Evolutionary conservation across 441 rosid species (phyloP), one percentile per base, ranked within the genome.

Genomic region (Gossypium gossypioides): DNA sequence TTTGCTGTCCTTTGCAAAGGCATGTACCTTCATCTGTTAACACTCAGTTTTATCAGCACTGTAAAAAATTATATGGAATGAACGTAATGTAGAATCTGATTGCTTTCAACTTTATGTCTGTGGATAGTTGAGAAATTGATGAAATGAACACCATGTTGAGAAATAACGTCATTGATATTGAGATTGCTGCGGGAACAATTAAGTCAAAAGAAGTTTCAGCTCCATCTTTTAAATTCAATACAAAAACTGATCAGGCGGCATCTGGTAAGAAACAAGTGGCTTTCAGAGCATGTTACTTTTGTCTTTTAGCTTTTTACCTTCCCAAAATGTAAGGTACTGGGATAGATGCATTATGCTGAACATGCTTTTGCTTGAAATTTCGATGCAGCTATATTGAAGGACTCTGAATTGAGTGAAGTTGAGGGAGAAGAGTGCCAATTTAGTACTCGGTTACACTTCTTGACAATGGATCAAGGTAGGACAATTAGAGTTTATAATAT

Each of bases 341-440:
- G 24, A 63, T 13, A 24, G 13, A 42, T 34, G 7, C 37, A 32
- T 5, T 4, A 32, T 32, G 37, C 7, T 32, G 37, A 4, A 32
- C 37, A 32, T 32, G 37, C 5, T 27, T 76, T 68, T 76, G 15
- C 50, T 37, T 72, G 55, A 34, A 29, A 62, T 34, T 62, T 27
- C 6, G 40, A 24, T 86, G 78, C 86, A 89, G 99, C 96, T 67
- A 89, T 88, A 74, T 83, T 95, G 19, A 91, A 95, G 86, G 96
- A 95, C 69, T 89, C 97, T 48, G 86, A 85, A 78, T 94, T 90
- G 77, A 83, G 27, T 46, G 99, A 95, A 82, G 94, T 82, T 64
- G 97, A 92, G 77, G 83, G 94, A 86, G 97, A 96, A 15, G 97
- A 90, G 74, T 92, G 96, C 77, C 95, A 91, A 59, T 95, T 91